Conservation (phyloP, 352 stramenopile species). For the Phytophthora tubulina region DNA sequence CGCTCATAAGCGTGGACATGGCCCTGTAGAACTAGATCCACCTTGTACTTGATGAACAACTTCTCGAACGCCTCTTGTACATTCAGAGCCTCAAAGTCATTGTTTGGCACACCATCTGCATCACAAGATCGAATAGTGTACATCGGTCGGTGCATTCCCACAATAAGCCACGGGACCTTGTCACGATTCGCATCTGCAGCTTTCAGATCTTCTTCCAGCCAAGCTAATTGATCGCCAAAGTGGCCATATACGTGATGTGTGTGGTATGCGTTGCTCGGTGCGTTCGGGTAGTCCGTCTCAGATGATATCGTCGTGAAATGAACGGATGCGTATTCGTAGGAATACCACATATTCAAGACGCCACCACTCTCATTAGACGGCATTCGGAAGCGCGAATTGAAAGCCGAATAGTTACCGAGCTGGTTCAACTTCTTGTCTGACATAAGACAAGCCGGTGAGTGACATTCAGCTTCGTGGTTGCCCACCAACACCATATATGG, state of each 20-base stretch:
- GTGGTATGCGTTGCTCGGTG: constrained; percentile 46
- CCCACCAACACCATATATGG: constrained; percentile 78
- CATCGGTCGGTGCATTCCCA: constrained; percentile 62
- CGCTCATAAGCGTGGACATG: constrained; percentile 67
- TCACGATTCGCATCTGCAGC: constrained; percentile 53
- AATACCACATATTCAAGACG: constrained; percentile 56
- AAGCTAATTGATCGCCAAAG: constrained; percentile 58
- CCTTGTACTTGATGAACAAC: constrained; percentile 68
- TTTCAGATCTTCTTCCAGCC: constrained; percentile 60
- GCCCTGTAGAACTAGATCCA: constrained; percentile 59
- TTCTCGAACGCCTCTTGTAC: constrained; percentile 64
- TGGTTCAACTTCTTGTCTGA: constrained; percentile 33
- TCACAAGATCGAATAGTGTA: constrained; percentile 53
- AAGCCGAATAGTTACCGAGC: constrained; percentile 69
- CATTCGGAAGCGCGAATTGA: constrained; percentile 52
- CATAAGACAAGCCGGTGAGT: constrained; percentile 47
- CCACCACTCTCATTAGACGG: constrained; percentile 47
- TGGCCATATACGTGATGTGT: constrained; percentile 35
- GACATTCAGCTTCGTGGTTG: constrained; percentile 78
- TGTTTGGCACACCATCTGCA: constrained; percentile 20
- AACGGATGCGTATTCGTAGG: constrained; percentile 51
- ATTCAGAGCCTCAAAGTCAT: constrained; percentile 27
- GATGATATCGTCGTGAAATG: constrained; percentile 79
- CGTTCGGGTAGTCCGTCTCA: constrained; percentile 63
- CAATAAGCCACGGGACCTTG: constrained; percentile 59